Evolutionary conservation across 345 rosid species (phyloP).

Genomic region (Melastoma malabathricum): DNA sequence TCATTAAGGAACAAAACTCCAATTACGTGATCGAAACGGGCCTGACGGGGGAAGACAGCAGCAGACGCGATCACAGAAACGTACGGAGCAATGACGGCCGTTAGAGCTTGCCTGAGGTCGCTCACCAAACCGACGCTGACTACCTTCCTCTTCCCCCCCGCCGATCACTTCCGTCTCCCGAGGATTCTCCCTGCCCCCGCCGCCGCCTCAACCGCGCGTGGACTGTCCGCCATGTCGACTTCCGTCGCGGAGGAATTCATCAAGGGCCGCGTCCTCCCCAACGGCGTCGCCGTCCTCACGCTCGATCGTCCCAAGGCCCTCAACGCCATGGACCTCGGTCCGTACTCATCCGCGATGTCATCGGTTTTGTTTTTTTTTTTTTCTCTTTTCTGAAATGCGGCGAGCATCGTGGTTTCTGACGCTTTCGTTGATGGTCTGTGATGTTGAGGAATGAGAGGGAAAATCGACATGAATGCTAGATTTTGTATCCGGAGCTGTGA

Average conservation of each 20-base stretch:
- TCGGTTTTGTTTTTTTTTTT: not conserved
- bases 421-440: no score
- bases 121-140: no score
- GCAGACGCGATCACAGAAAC: no score
- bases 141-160: constrained; percentile 7
- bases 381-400: not conserved
- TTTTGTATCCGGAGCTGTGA: no score
- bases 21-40: no score
- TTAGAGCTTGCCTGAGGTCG: constrained; percentile 6
- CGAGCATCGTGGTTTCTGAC: not conserved
- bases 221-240: constrained; percentile 25
- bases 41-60: no score
- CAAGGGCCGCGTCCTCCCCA: constrained; percentile 53
- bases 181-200: constrained; percentile 1
- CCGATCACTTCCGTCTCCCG: not conserved
- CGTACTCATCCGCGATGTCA: not conserved
- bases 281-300: constrained; percentile 89
- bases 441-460: no score
- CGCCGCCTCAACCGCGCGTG: no score
- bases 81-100: no score
- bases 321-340: constrained; percentile 92
- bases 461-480: no score
- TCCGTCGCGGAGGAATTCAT: constrained; percentile 39
- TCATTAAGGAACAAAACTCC: no score
- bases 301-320: constrained; percentile 90